A percentile compares a stretch with the other conserved stretches of the same genome.
Conservation (phyloP, 441 rosid species). For the Gossypium davidsonii region DNA sequence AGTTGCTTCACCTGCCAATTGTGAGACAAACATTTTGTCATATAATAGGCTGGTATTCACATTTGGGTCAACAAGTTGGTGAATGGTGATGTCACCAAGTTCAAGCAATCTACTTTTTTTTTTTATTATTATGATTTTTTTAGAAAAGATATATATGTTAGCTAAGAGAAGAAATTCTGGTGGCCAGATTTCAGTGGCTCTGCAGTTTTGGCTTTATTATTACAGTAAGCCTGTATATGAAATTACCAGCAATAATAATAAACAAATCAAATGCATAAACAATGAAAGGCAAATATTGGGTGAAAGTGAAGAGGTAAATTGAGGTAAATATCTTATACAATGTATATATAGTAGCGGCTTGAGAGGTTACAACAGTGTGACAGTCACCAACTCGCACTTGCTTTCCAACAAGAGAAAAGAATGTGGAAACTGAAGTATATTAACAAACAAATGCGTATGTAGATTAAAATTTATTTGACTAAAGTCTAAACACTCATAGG, state of each 20-base stretch:
- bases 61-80: slow-evolving; percentile 2
- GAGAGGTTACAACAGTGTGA: slow-evolving; percentile 26
- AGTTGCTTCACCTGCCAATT: neutral
- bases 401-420: slow-evolving; percentile 44
- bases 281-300: neutral
- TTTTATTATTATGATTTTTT: neutral
- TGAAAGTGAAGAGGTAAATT: neutral
- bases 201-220: slow-evolving; percentile 2
- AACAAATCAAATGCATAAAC: neutral
- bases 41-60: neutral
- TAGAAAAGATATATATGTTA: neutral
- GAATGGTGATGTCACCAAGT: neutral
- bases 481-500: neutral
- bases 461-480: neutral
- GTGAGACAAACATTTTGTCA: neutral
- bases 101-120: neutral
- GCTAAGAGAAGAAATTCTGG: slow-evolving; percentile 2
- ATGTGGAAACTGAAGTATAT: slow-evolving; percentile 17
- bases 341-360: neutral
- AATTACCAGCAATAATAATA: neutral
- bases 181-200: neutral
- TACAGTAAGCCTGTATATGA: neutral
- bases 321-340: neutral
- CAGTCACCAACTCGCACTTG: slow-evolving; percentile 75
- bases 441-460: neutral